Evolutionary conservation across 1,284 basidiomycete species (phyloP), one percentile per base, ranked within the genome.

Genomic region (Sporisorium graminicola): DNA sequence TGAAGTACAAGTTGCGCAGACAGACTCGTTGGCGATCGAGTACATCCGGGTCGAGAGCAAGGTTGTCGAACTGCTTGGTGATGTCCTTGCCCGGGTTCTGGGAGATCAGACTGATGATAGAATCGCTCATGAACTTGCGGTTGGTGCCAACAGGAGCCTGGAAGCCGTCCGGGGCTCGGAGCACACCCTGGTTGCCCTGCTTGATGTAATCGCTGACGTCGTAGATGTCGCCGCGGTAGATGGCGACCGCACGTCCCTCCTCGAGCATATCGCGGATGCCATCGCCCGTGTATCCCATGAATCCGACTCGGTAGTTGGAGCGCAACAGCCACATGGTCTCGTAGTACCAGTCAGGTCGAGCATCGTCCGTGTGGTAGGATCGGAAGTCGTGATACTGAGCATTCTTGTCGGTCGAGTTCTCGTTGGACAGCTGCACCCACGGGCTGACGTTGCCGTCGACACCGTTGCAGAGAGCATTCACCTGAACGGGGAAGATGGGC

Each of bases 291-390:
- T 91, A 93, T 0, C 95, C 97, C 77, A 97, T 86, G 86, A 96
- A 98, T 0, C 96, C 95, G 52, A 91, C 90, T 57, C 95, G 92
- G 80, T 91, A 92, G 65, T 91, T 92, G 88, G 92, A 95, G 6
- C 95, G 92, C 91, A 99, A 77, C 67, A 86, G 86, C 77, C 86
- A 86, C 87, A 88, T 88, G 75, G 88, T 90, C 87, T 99, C 93
- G 78, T 92, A 94, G 87, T 99, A 99, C 97, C 96, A 99, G 86
- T 99, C 96, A 0, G 95, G 94, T 24, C 95, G 91, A 0, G 92
- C 92, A 84, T 99, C 95, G 69, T 92, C 92, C 29, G 92, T 93
- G 81, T 74, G 75, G 79, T 75, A 81, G 42, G 80, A 78, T 44
- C 95, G 92, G 90, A 99, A 99, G 86, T 98, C 95, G 86, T 99